phyloP scores from a whole-genome alignment of 306 rosid species.

The Herpetospermum pedunculosum region DNA sequence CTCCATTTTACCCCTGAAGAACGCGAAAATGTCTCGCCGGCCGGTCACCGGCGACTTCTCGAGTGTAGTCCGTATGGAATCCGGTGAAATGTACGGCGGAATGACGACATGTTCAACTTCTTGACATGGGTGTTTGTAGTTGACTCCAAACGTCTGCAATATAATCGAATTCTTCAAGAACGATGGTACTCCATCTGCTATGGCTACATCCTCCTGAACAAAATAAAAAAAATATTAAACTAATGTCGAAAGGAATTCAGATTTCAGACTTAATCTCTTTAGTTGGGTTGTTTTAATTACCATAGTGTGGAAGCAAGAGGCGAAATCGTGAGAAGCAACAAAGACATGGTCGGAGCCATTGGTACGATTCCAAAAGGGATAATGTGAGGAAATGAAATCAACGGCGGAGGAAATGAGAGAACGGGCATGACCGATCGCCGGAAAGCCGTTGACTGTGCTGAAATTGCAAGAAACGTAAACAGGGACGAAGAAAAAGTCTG shows the following conservation, averaged over 20 bases:
- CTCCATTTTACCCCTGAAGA: conserved; percentile 96
- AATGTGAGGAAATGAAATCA: conserved; percentile 27
- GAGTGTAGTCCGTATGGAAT: conserved; percentile 22
- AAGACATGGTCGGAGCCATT: conserved; percentile 77
- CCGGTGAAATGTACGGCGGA: conserved; percentile 78
- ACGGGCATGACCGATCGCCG: conserved; percentile 91
- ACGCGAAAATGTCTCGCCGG: conserved; percentile 68
- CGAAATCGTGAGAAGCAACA: conserved; percentile 88
- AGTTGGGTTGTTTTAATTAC: conserved; percentile 11
- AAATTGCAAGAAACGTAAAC: conserved; percentile 90
- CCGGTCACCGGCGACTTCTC: conserved; percentile 30
- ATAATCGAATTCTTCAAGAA: conserved; percentile 65
- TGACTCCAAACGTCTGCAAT: conserved; percentile 81
- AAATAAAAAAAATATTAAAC: background rate
- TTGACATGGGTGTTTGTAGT: conserved; percentile 64
- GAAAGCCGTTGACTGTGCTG: conserved; percentile 81
- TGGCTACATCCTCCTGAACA: conserved; percentile 72
- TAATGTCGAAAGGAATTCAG: background rate
- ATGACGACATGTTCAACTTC: conserved; percentile 78
- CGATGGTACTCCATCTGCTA: conserved; percentile 58
- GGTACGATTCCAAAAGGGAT: conserved; percentile 67
- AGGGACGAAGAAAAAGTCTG: conserved; percentile 85
- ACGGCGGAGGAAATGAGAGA: conserved; percentile 54
- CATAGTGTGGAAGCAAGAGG: conserved; percentile 86
- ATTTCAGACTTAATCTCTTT: background rate